Evolutionary conservation across 2,329 filamentous ascomycete species (phyloP).

Genomic region (Neonectria faginata): DNA sequence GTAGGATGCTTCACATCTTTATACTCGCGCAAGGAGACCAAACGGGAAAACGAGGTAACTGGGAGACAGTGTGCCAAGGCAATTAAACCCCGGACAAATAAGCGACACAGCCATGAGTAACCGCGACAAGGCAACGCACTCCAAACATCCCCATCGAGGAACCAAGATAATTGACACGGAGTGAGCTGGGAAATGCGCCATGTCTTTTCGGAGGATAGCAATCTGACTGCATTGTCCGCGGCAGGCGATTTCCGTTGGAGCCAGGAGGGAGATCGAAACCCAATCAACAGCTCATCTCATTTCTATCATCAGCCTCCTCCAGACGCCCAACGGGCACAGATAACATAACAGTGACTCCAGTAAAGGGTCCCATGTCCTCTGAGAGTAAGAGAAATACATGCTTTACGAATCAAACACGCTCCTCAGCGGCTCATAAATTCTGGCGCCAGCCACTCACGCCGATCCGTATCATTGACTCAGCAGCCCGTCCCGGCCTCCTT

Average conservation of each 20-base stretch:
- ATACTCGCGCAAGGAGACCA: background rate
- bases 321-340: background rate
- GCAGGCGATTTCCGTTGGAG: background rate
- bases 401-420: background rate
- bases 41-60: slow-evolving; percentile 10
- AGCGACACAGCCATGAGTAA: slow-evolving; percentile 38
- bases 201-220: too few species aligned
- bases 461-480: background rate
- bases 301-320: background rate
- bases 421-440: background rate
- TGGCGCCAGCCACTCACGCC: slow-evolving; percentile 14
- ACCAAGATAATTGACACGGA: background rate
- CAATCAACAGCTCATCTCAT: background rate
- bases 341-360: background rate
- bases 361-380: background rate
- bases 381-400: too few species aligned
- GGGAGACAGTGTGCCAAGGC: slow-evolving; percentile 8
- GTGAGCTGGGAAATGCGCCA: slow-evolving; percentile 5
- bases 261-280: background rate
- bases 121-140: slow-evolving; percentile 31
- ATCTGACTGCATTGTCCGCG: background rate
- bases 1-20: background rate
- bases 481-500: background rate
- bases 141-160: slow-evolving; percentile 20
- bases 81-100: slow-evolving; percentile 34